phyloP scores from a whole-genome alignment of 148 eudicot genomes.

The Persicaria maculosa region DNA sequence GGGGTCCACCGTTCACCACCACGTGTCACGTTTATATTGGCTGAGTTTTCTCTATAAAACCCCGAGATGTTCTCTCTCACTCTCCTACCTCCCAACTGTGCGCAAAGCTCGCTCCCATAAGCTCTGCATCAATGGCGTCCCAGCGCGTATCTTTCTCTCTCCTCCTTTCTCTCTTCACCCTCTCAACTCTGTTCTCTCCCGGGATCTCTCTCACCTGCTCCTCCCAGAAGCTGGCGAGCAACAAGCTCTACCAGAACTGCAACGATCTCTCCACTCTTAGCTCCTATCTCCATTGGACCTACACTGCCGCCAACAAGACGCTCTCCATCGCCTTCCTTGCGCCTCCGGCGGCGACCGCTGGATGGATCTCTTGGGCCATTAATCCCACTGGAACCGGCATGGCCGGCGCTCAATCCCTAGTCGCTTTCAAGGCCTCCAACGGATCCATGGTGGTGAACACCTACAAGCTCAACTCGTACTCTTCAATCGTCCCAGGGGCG shows the following conservation, averaged over 20 bases:
- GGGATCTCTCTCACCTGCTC: slow-evolving; percentile 43
- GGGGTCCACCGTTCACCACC: neutral
- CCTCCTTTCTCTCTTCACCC: slow-evolving; percentile 6
- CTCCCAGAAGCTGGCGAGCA: slow-evolving; percentile 36
- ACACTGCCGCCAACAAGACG: slow-evolving; percentile 29
- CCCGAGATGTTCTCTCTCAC: neutral
- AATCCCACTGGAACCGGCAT: slow-evolving; percentile 60
- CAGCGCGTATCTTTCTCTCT: slow-evolving; percentile 6
- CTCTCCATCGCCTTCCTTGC: slow-evolving; percentile 64
- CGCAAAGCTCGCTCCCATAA: neutral
- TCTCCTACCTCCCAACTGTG: neutral
- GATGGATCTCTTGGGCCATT: slow-evolving; percentile 80
- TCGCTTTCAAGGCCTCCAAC: slow-evolving; percentile 37
- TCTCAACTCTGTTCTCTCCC: slow-evolving; percentile 17
- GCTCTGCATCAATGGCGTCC: slow-evolving; percentile 14
- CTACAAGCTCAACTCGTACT: slow-evolving; percentile 37
- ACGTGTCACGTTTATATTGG: neutral
- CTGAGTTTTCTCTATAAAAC: neutral
- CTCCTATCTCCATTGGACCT: slow-evolving; percentile 61
- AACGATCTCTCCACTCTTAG: slow-evolving; percentile 30
- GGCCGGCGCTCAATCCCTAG: slow-evolving; percentile 52
- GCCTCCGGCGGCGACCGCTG: slow-evolving; percentile 31
- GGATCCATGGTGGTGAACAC: slow-evolving; percentile 44
- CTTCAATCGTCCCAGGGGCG: slow-evolving; percentile 11
- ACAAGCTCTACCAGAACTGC: slow-evolving; percentile 38